Percentiles rank a stretch among this genome's conserved stretches.
These are phyloP conservation scores for Clarireedia hainanense DNA, from an alignment of 2,329 filamentous ascomycete species.

Conservation along the genomic window DNA sequence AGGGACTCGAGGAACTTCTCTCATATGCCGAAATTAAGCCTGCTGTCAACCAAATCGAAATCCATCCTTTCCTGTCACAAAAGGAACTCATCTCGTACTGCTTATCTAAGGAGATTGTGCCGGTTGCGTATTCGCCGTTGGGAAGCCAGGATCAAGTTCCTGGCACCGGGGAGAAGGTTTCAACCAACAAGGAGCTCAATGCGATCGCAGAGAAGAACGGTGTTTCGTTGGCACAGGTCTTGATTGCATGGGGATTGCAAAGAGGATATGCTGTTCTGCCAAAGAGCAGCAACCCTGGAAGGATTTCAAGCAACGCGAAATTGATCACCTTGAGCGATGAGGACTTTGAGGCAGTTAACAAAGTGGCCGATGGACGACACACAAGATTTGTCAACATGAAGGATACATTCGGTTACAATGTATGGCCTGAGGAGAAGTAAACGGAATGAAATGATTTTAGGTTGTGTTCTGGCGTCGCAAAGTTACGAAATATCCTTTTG, in stretches of 20 bases:
- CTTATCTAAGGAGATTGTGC: conserved; percentile 58
- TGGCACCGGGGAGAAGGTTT: conserved; percentile 58
- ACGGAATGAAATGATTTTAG: not conserved
- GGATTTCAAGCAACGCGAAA: conserved; percentile 63
- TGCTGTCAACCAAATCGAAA: conserved; percentile 53
- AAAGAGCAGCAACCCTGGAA: conserved; percentile 61
- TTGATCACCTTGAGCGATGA: conserved; percentile 55
- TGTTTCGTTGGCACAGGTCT: conserved; percentile 51
- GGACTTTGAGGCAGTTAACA: conserved; percentile 49
- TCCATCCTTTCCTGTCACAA: conserved; percentile 66
- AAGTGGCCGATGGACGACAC: conserved; percentile 58
- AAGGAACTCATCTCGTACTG: conserved; percentile 64
- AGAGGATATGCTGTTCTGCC: conserved; percentile 64
- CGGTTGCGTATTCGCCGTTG: conserved; percentile 65
- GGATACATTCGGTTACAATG: conserved; percentile 68
- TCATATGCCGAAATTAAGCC: conserved; percentile 40
- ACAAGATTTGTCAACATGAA: conserved; percentile 76
- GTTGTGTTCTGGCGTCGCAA: too few species aligned
- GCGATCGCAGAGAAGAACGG: conserved; percentile 58
- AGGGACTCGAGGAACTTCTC: conserved; percentile 47
- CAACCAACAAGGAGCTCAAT: conserved; percentile 52
- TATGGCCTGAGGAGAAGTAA: conserved; percentile 52
- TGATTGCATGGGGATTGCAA: conserved; percentile 65
- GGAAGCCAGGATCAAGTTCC: conserved; percentile 57
- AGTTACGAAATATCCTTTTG: too few species aligned